Conservation (phyloP, 2,329 filamentous ascomycete genomes). For the Aaosphaeria pasadenensis region DNA sequence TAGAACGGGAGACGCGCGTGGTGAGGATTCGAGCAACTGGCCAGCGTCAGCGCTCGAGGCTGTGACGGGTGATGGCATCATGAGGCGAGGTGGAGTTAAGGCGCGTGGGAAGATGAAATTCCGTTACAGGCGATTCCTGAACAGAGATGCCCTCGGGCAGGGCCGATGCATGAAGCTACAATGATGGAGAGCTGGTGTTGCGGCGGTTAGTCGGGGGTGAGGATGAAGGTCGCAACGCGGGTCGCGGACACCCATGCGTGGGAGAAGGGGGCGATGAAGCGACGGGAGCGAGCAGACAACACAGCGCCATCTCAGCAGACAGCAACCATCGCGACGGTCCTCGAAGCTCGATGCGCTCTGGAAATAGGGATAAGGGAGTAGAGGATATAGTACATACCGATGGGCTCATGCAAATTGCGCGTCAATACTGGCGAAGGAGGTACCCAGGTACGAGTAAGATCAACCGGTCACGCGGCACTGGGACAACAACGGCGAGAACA, state of each 20-base stretch:
- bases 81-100: slow-evolving; percentile 13
- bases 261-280: not conserved
- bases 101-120: slow-evolving; percentile 21
- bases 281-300: slow-evolving; percentile 2
- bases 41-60: slow-evolving; percentile 10
- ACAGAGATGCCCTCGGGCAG: slow-evolving; percentile 13
- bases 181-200: slow-evolving; percentile 10
- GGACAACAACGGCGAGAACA: slow-evolving; percentile 10
- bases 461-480: slow-evolving; percentile 30
- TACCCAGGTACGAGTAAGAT: slow-evolving; percentile 33
- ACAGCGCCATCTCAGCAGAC: slow-evolving; percentile 9
- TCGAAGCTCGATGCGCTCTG: slow-evolving; percentile 4
- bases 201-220: slow-evolving; percentile 6
- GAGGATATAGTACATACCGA: slow-evolving; percentile 31
- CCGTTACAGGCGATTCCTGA: slow-evolving; percentile 25
- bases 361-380: slow-evolving; percentile 1
- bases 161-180: slow-evolving; percentile 24
- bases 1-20: slow-evolving; percentile 20
- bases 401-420: slow-evolving; percentile 36
- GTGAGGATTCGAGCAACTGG: slow-evolving; percentile 20
- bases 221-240: slow-evolving; percentile 22
- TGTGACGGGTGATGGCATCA: slow-evolving; percentile 36
- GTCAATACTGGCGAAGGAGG: slow-evolving; percentile 27
- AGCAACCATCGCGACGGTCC: slow-evolving; percentile 9
- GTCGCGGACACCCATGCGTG: not conserved